Evolutionary conservation across 192 early-diverging fungal species (phyloP), one percentile per base, ranked within the genome.

Genomic region (Entomortierella beljakovae): DNA sequence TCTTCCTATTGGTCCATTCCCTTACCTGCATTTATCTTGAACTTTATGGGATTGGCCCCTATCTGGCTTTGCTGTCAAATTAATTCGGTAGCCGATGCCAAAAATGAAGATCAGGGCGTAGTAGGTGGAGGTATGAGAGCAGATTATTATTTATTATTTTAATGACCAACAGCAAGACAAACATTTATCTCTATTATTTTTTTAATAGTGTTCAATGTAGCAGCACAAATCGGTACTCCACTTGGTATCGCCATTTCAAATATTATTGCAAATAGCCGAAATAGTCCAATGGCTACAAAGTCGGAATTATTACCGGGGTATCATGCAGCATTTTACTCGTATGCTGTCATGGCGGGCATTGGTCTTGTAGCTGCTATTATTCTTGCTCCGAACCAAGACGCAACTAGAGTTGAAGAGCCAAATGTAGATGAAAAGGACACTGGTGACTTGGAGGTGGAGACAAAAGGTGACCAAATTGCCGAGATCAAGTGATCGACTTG

Each of bases 241-340:
- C 61, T 81, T 9, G 80, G 80, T 28, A 62, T 72, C n/a, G 80
- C 80, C 29, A 68, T 81, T 38, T 52, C 71, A 22, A 73, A 71
- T 34, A 72, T 72, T 18, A 50, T 73, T 37, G 71, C 71, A 32
- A 62, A 72, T 34, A 61, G 59, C 15, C 35, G 52, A 11, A 81
- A 81, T 33, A 22, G 42, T 5, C 34, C 56, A 2, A 48, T 35
- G 8, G 80, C 58, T 18, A 40, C 57, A 11, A 70, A 58, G 6
- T 23, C 42, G 0, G 54, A 61, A 0, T 55, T 65, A 18, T 25
- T 72, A 0, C 58, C 69, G 0, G 79, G 79, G 9, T 81, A 81
- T 28, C 49, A 52, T 6, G 64, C 35, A 5, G 79, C 79, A 0
- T 68, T 72, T 11, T 81, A 81, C 26, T 32, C 70, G 2, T 57